Base-by-base conservation (phyloP, 257 asterid genomes). In the Thymus quinquecostatus region DNA sequence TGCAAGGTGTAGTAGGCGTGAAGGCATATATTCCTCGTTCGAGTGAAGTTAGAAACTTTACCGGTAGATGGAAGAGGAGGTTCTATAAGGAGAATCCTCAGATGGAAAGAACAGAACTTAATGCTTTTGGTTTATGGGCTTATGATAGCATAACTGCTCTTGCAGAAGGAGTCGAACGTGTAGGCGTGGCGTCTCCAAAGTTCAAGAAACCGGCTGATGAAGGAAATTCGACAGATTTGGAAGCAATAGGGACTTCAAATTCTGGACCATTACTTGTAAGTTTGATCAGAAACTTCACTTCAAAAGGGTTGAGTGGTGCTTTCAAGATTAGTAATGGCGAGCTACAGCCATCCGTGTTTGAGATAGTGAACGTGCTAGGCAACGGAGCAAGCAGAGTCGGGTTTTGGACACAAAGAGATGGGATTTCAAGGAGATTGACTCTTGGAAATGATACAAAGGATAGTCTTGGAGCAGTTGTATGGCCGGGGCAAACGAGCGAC, bases 1-100 rank as follows among this genome's bases (percentile, higher is more conserved):
- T 86, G 87, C 87, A 84, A 71, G 92, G 92, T 28, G 89, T 84
- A 8, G 40, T 86, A 0, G 91, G 91, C 5, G 50, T 86, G 76
- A 84, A 70, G 76, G 82, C 86, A 28, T 72, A 78, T 36, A 40
- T 75, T 55, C 89, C 84, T 5, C 48, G 64, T 60, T 65, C 87
- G 34, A 53, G 8, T 21, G 64, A 76, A 61, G 66, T 76, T 2
- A 7, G 33, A 0, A 72, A 62, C 44, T 84, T 82, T 69, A 76
- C 64, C 2, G 41, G 28, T 34, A 82, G 83, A 72, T 86, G 86
- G 86, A 70, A 73, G 34, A 74, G 72, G 70, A 79, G 80, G 73
- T 82, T 84, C 53, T 79, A 50, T 29, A 55, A 56, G 66, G 82
- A 84, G 71, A 76, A 86, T 71, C 85, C 82, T 0, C 79, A 77